Evolutionary conservation across 768 basidiomycete species (phyloP), one percentile per base, ranked within the genome.

Genomic region (Tulasnella sp.): DNA sequence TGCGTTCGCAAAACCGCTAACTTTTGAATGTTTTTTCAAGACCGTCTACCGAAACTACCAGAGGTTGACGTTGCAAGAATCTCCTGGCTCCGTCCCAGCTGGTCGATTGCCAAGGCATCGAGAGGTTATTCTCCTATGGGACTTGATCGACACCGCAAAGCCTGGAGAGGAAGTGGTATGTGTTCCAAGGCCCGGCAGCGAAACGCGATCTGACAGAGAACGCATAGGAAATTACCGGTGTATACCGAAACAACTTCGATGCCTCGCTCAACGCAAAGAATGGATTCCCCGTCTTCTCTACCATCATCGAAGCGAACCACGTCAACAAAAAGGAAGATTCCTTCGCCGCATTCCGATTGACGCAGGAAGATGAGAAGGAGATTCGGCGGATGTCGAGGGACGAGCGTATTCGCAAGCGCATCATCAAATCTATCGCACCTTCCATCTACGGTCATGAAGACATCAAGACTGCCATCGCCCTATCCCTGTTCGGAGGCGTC

Each of bases 401-500:
- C 83, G 95, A 96, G 77, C 93, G 98, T 75, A 97, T 99, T 82
- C 91, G 95, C 81, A 99, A 98, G 85, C 92, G 98, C 36, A 97
- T 99, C 84, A 90, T 99, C 87, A 99, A 99, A 86, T 98, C 96
- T 39, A 98, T 99, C 79, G 98, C 98, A 2, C 98, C 98, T 0
- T 98, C 96, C 48, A 99, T 99, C 85, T 99, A 99, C 83, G 98
- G 98, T 4, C 98, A 99, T 85, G 98, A 99, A 84, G 94, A 99
- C 84, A 98, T 99, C 89, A 99, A 99, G 87, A 98, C 97, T 0
- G 98, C 96, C 40, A 88, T 99, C 81, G 97, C 98, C 0, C 89
- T 99, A 75, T 96, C 96, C 0, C 91, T 99, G 48, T 99, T 99
- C 81, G 92, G 96, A 16, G 98, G 98, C 72, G 92, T 98, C 1